Evolutionary conservation across 1,139 yeast species (phyloP).

Genomic region (Candida sp.): DNA sequence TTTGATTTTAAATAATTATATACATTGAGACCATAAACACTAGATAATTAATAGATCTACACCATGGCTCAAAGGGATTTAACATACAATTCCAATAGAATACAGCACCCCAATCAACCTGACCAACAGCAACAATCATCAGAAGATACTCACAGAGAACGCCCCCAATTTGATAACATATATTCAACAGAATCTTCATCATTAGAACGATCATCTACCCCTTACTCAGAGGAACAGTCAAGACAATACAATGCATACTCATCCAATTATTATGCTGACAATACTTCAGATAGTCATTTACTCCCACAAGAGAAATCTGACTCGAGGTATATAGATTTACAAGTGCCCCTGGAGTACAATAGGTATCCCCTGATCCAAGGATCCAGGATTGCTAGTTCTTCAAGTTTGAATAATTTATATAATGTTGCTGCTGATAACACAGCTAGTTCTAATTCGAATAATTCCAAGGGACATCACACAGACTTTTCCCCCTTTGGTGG

Average conservation of each 20-base stretch:
- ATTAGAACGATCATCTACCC: conserved; percentile 1
- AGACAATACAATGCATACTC: not conserved
- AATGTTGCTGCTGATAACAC: not conserved
- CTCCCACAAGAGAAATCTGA: not conserved
- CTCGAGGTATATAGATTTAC: conserved; percentile 3
- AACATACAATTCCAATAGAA: not conserved
- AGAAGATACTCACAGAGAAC: not conserved
- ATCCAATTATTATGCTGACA: not conserved
- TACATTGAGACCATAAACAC: too few species aligned
- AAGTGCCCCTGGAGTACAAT: conserved; percentile 54
- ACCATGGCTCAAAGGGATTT: not conserved
- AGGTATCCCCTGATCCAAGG: conserved; percentile 55
- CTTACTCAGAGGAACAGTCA: not conserved
- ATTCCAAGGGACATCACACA: conserved; percentile 8
- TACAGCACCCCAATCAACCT: not conserved
- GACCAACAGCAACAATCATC: not conserved
- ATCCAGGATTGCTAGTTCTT: conserved; percentile 39
- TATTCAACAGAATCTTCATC: conserved; percentile 1
- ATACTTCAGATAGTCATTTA: not conserved
- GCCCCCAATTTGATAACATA: not conserved
- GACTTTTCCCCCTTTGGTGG: conserved; percentile 86
- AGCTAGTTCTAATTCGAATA: not conserved
- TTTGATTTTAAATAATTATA: too few species aligned
- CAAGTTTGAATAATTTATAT: not conserved
- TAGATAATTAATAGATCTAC: too few species aligned